phyloP scores from a whole-genome alignment of 2,329 filamentous ascomycete genomes.

The Pseudogymnoascus sp. region DNA sequence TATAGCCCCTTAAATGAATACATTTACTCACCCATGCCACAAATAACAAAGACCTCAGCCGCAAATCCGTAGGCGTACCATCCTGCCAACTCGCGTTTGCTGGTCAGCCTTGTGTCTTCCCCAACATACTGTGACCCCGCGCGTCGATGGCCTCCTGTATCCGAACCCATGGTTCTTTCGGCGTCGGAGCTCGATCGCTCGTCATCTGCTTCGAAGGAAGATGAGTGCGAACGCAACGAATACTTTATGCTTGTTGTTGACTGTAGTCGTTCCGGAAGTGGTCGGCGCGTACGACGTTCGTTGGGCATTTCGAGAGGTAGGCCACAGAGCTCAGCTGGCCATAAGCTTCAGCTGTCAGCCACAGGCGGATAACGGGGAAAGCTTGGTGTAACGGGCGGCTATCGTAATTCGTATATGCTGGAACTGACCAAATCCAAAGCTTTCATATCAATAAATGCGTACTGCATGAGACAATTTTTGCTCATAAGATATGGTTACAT shows the following conservation, averaged over 20 bases:
- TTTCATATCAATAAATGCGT: not conserved
- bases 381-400: conserved; percentile 6
- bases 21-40: conserved; percentile 61
- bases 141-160: conserved; percentile 29
- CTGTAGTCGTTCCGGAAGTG: conserved; percentile 11
- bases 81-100: conserved; percentile 75
- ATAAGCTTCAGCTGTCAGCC: conserved; percentile 4
- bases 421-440: not conserved
- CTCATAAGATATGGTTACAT: not conserved
- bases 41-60: conserved; percentile 92
- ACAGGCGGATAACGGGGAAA: not conserved
- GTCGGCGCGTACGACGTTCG: conserved; percentile 2
- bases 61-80: conserved; percentile 98
- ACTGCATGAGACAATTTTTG: not conserved
- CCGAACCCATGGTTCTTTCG: conserved; percentile 28
- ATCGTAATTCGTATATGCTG: not conserved
- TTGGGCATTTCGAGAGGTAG: conserved; percentile 3
- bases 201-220: conserved; percentile 64
- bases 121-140: conserved; percentile 54
- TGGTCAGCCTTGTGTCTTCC: conserved; percentile 85
- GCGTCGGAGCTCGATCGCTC: conserved; percentile 45
- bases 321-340: not conserved
- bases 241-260: conserved; percentile 38
- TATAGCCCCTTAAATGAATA: not conserved
- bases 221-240: conserved; percentile 49